Evolutionary conservation across 2,329 filamentous ascomycete species (phyloP).

Genomic region (Magnaporthiopsis rhizophila): DNA sequence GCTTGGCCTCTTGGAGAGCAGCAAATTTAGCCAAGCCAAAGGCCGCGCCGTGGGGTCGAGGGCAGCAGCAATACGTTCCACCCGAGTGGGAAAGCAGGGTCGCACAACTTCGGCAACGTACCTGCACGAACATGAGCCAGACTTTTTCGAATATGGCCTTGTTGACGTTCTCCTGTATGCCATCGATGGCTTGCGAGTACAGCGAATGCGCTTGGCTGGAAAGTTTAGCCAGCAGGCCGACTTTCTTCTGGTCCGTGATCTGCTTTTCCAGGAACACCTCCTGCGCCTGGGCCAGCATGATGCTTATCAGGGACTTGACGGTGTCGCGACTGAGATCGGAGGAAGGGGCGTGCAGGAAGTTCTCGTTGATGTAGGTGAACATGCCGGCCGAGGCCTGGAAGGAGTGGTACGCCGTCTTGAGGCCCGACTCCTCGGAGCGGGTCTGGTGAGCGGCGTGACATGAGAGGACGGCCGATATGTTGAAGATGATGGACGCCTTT

Average conservation of each 20-base stretch:
- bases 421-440: conserved; percentile 79
- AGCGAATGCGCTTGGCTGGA: conserved; percentile 85
- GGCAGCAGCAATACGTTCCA: neutral
- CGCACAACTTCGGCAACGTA: conserved; percentile 29
- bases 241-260: conserved; percentile 84
- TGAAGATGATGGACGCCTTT: conserved; percentile 99
- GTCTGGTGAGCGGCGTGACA: conserved; percentile 93
- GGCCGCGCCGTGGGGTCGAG: neutral
- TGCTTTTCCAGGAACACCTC: conserved; percentile 98
- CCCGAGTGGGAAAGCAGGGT: neutral
- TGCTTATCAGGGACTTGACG: conserved; percentile 84
- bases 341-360: conserved; percentile 93
- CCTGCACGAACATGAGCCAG: conserved; percentile 78
- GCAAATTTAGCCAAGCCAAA: neutral
- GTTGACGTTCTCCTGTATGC: conserved; percentile 84
- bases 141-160: conserved; percentile 91
- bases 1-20: neutral
- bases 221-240: conserved; percentile 83
- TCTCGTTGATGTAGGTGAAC: conserved; percentile 99
- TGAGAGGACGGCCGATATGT: conserved; percentile 93
- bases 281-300: conserved; percentile 93
- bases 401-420: conserved; percentile 96
- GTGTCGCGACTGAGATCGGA: conserved; percentile 94
- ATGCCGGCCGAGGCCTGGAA: conserved; percentile 98
- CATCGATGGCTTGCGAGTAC: conserved; percentile 81